These are phyloP conservation scores for Circinella umbellata DNA, from an alignment of 371 early-diverging fungal species.

Conservation along the genomic window DNA sequence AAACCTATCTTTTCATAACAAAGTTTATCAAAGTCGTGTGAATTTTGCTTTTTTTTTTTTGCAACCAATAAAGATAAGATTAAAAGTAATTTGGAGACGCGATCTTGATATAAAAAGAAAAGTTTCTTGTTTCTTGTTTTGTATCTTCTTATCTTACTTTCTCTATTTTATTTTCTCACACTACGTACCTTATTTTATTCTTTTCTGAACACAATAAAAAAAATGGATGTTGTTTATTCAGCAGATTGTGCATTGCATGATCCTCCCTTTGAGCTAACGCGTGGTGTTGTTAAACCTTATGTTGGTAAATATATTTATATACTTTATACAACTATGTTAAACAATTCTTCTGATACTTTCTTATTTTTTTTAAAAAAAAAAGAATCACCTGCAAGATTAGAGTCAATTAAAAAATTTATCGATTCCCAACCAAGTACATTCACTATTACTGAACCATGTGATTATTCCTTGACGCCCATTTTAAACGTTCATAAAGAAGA, in stretches of 20 bases:
- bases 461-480: conserved; percentile 64
- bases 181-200: background rate
- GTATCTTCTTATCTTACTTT: background rate
- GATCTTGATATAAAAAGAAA: too few relatives aligned
- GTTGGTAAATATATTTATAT: conserved; percentile 31
- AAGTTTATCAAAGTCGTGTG: too few relatives aligned
- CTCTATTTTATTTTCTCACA: background rate
- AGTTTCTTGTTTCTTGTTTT: background rate
- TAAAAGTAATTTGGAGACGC: too few relatives aligned
- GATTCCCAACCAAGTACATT: conserved; percentile 31
- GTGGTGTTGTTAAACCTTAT: conserved; percentile 37
- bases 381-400: conserved; percentile 50
- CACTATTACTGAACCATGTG: conserved; percentile 37
- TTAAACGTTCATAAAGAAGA: conserved; percentile 60
- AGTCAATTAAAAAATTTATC: conserved; percentile 34
- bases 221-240: conserved; percentile 48
- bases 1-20: too few relatives aligned
- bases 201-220: conserved; percentile 4
- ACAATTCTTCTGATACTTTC: background rate
- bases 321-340: background rate
- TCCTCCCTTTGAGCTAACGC: conserved; percentile 45
- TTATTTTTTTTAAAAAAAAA: background rate
- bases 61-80: too few relatives aligned
- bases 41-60: too few relatives aligned
- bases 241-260: conserved; percentile 48